Evolutionary conservation across 495 filamentous ascomycete genomes (phyloP).

Genomic region (Neurospora sp.): DNA sequence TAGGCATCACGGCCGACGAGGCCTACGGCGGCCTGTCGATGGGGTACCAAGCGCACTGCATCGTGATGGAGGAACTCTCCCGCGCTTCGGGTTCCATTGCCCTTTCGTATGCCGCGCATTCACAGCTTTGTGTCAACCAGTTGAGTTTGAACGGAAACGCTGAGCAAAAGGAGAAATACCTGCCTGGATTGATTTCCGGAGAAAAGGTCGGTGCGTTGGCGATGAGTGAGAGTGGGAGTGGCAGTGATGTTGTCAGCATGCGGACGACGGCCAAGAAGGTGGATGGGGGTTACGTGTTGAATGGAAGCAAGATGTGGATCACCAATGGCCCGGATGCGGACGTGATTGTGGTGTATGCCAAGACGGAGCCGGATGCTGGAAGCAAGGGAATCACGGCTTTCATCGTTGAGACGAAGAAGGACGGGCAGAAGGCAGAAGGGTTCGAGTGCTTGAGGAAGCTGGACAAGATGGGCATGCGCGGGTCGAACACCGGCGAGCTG

Average conservation of each 20-base stretch:
- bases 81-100: slow-evolving; percentile 69
- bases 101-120: slow-evolving; percentile 88
- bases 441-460: slow-evolving; percentile 87
- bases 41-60: slow-evolving; percentile 95
- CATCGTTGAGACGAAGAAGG: slow-evolving; percentile 55
- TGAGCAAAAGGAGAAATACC: slow-evolving; percentile 67
- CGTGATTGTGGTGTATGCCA: slow-evolving; percentile 86
- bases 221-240: slow-evolving; percentile 89
- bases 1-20: slow-evolving; percentile 92
- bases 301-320: slow-evolving; percentile 99
- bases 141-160: slow-evolving; percentile 77
- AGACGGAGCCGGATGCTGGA: slow-evolving; percentile 70
- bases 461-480: slow-evolving; percentile 97
- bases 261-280: slow-evolving; percentile 68
- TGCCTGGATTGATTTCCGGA: slow-evolving; percentile 76
- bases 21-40: slow-evolving; percentile 83
- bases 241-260: slow-evolving; percentile 94
- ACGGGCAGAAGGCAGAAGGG: slow-evolving; percentile 40
- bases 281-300: slow-evolving; percentile 78
- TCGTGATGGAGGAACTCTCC: slow-evolving; percentile 85
- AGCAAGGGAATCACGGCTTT: slow-evolving; percentile 95
- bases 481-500: slow-evolving; percentile 91
- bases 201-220: slow-evolving; percentile 80
- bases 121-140: slow-evolving; percentile 95
- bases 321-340: slow-evolving; percentile 95